These are phyloP conservation scores for Beauveria australis DNA, from an alignment of 2,329 filamentous ascomycete species.

Conservation along the genomic window DNA sequence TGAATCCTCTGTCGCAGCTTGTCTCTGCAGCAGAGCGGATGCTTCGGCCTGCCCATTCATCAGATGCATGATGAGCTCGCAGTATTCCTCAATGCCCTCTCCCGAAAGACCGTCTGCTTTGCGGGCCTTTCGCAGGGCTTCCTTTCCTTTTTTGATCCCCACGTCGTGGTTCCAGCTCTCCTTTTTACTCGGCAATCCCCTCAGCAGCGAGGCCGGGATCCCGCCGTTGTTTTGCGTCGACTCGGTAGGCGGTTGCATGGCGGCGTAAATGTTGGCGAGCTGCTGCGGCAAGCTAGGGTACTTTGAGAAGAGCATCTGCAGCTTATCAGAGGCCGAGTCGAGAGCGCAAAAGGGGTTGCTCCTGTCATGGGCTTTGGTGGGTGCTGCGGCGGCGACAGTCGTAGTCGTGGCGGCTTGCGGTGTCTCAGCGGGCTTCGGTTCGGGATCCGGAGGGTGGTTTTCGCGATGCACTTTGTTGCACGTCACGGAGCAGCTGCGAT, in stretches of 20 bases:
- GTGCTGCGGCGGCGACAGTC: not conserved
- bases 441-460: slow-evolving; percentile 36
- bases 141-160: slow-evolving; percentile 48
- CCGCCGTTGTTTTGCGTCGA: slow-evolving; percentile 26
- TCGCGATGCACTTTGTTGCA: slow-evolving; percentile 47
- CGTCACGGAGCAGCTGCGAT: slow-evolving; percentile 47
- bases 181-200: slow-evolving; percentile 21
- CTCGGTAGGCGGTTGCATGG: slow-evolving; percentile 38
- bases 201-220: slow-evolving; percentile 15
- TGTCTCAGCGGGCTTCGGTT: slow-evolving; percentile 16
- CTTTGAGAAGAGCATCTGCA: slow-evolving; percentile 41
- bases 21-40: slow-evolving; percentile 32
- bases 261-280: slow-evolving; percentile 40
- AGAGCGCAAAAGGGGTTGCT: slow-evolving; percentile 43
- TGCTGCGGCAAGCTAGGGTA: slow-evolving; percentile 43
- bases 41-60: slow-evolving; percentile 30
- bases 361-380: slow-evolving; percentile 15
- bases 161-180: slow-evolving; percentile 50
- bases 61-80: slow-evolving; percentile 45
- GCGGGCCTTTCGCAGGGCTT: slow-evolving; percentile 43
- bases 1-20: slow-evolving; percentile 39
- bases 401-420: slow-evolving; percentile 9
- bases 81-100: slow-evolving; percentile 53
- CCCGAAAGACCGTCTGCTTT: slow-evolving; percentile 44
- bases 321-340: slow-evolving; percentile 37